These are phyloP conservation scores for Phialophora verrucosa DNA, from an alignment of 2,329 filamentous ascomycete genomes.

Conservation along the genomic window DNA sequence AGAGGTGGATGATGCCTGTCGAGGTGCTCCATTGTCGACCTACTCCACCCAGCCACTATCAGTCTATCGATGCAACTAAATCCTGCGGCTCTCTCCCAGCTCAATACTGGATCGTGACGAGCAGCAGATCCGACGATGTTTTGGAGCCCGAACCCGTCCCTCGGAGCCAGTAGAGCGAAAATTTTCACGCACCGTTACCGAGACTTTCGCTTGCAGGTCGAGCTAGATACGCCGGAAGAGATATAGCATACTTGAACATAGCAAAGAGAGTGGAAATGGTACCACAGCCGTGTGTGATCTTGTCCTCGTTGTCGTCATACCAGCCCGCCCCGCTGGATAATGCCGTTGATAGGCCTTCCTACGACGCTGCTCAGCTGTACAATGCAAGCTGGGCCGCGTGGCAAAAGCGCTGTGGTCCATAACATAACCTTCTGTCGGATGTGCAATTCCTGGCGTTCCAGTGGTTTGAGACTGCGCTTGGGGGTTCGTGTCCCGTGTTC, in stretches of 20 bases:
- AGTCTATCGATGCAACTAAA: slow-evolving; percentile 23
- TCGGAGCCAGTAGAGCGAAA: background rate
- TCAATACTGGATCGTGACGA: slow-evolving; percentile 4
- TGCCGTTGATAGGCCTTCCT: background rate
- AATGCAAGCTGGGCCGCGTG: slow-evolving; percentile 25
- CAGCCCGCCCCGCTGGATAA: background rate
- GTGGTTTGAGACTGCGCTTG: slow-evolving; percentile 5
- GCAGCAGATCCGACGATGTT: background rate
- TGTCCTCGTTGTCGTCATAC: slow-evolving; percentile 9
- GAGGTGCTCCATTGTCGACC: slow-evolving; percentile 18
- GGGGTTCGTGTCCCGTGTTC: slow-evolving; percentile 5
- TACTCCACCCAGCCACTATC: slow-evolving; percentile 19
- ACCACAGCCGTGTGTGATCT: background rate
- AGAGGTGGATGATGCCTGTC: background rate
- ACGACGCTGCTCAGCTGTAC: slow-evolving; percentile 8
- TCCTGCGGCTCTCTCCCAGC: slow-evolving; percentile 15
- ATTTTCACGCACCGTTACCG: background rate
- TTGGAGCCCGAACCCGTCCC: background rate
- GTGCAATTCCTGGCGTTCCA: slow-evolving; percentile 17
- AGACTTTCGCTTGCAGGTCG: background rate
- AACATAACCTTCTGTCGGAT: slow-evolving; percentile 11
- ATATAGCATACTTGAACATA: background rate
- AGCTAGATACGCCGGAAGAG: background rate
- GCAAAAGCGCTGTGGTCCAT: slow-evolving; percentile 11
- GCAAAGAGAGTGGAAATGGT: background rate